Percentiles rank a stretch among this genome's conserved stretches.
phyloP scores from a whole-genome alignment of 768 basidiomycete genomes.

The Saitozyma podzolica region DNA sequence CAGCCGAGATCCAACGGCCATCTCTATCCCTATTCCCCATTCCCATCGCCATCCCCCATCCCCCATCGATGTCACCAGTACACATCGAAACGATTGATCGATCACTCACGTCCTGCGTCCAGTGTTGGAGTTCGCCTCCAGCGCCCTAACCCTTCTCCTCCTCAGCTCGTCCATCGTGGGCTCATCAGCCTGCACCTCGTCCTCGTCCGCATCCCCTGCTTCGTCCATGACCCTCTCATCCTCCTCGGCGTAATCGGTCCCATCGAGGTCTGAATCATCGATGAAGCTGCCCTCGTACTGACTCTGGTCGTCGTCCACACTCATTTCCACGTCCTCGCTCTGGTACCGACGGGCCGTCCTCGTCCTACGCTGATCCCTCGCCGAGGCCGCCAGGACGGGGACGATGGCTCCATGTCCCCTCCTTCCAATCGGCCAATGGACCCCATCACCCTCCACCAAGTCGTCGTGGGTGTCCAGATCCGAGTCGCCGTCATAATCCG shows the following conservation, averaged over 20 bases:
- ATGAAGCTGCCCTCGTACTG: slow-evolving; percentile 21
- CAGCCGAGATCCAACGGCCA: too few relatives aligned
- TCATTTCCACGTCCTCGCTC: not conserved
- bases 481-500: not conserved
- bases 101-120: too few relatives aligned
- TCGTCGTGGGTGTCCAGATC: not conserved
- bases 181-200: not conserved
- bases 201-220: not conserved
- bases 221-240: not conserved
- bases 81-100: too few relatives aligned
- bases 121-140: too few relatives aligned
- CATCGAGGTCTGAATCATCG: slow-evolving; percentile 16
- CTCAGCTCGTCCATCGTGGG: too few relatives aligned
- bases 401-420: not conserved
- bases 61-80: too few relatives aligned
- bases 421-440: not conserved
- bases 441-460: not conserved
- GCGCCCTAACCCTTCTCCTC: too few relatives aligned
- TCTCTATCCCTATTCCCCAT: too few relatives aligned
- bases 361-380: not conserved
- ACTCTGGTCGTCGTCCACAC: slow-evolving; percentile 1
- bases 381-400: not conserved
- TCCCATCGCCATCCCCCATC: too few relatives aligned
- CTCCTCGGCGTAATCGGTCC: not conserved
- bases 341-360: not conserved